A percentile compares a stretch with the other conserved stretches of the same genome.
Evolutionary conservation across 805 yeast genomes (phyloP).

Genomic region (Blastobotrys muscicola): DNA sequence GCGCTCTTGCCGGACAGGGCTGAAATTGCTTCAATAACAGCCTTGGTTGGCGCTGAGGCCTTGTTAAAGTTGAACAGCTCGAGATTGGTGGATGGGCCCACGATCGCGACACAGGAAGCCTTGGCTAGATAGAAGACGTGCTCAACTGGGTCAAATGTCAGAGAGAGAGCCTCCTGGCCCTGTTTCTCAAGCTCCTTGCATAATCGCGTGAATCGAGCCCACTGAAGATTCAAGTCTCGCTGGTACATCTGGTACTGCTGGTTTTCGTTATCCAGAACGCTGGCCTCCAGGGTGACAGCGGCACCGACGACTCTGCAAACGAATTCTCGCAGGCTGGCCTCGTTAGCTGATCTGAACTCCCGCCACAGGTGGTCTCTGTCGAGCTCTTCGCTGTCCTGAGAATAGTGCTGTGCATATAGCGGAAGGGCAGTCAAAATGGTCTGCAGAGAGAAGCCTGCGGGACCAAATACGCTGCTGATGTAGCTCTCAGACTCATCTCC

Average conservation of each 20-base stretch:
- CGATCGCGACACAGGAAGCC: slow-evolving; percentile 27
- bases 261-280: slow-evolving; percentile 1
- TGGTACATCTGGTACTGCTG: slow-evolving; percentile 29
- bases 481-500: slow-evolving; percentile 24
- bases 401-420: slow-evolving; percentile 39
- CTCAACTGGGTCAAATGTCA: slow-evolving; percentile 31
- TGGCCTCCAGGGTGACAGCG: slow-evolving; percentile 17
- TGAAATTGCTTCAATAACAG: slow-evolving; percentile 19
- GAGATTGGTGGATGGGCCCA: slow-evolving; percentile 28
- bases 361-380: background rate
- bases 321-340: background rate
- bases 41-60: slow-evolving; percentile 22
- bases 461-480: slow-evolving; percentile 38
- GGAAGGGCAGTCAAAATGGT: slow-evolving; percentile 45
- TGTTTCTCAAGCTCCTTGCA: slow-evolving; percentile 61
- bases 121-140: slow-evolving; percentile 25
- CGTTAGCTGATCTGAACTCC: too few relatives aligned
- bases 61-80: slow-evolving; percentile 30
- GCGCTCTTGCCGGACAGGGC: slow-evolving; percentile 18
- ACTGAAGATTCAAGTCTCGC: slow-evolving; percentile 38
- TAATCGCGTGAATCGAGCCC: slow-evolving; percentile 61
- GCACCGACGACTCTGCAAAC: slow-evolving; percentile 27
- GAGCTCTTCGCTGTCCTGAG: slow-evolving; percentile 1
- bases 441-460: slow-evolving; percentile 39
- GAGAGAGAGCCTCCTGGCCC: slow-evolving; percentile 49